phyloP scores from a whole-genome alignment of 441 rosid genomes.

The Lepidium campestre region DNA sequence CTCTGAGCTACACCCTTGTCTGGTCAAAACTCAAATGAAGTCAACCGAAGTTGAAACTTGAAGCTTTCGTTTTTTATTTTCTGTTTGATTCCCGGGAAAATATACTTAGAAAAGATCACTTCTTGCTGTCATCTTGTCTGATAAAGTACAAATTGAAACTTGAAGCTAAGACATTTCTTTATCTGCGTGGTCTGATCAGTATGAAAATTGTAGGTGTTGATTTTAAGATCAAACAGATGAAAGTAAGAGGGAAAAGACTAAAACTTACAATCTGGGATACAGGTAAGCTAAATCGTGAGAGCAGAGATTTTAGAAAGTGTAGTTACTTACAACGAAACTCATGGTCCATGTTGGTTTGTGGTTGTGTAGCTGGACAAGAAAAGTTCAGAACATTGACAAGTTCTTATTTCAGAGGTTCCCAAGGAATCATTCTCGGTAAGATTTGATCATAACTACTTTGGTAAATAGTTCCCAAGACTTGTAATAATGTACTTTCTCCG shows the following conservation, averaged over 20 bases:
- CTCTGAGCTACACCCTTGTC: neutral
- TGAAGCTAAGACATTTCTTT: neutral
- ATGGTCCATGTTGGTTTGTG: conserved; percentile 7
- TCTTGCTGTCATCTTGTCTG: neutral
- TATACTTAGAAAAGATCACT: neutral
- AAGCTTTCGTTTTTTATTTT: neutral
- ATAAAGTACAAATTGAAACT: neutral
- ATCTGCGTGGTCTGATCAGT: neutral
- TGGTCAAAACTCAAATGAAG: conserved; percentile 10
- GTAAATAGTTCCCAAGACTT: neutral
- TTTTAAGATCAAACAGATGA: conserved; percentile 86
- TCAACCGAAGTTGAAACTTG: conserved; percentile 8
- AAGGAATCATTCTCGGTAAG: conserved; percentile 84
- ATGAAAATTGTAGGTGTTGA: conserved; percentile 63
- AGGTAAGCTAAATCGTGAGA: conserved; percentile 34
- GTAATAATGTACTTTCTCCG: neutral
- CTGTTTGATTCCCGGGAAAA: neutral
- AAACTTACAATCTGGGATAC: conserved; percentile 99
- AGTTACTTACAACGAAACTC: neutral
- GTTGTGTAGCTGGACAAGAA: conserved; percentile 87
- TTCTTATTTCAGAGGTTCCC: conserved; percentile 89
- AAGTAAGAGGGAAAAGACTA: conserved; percentile 69
- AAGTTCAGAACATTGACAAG: conserved; percentile 85
- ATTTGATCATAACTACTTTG: neutral
- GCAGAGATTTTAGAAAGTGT: neutral